These are phyloP conservation scores for Xylariaceae sp. DNA, from an alignment of 2,329 filamentous ascomycete genomes.

Conservation along the genomic window DNA sequence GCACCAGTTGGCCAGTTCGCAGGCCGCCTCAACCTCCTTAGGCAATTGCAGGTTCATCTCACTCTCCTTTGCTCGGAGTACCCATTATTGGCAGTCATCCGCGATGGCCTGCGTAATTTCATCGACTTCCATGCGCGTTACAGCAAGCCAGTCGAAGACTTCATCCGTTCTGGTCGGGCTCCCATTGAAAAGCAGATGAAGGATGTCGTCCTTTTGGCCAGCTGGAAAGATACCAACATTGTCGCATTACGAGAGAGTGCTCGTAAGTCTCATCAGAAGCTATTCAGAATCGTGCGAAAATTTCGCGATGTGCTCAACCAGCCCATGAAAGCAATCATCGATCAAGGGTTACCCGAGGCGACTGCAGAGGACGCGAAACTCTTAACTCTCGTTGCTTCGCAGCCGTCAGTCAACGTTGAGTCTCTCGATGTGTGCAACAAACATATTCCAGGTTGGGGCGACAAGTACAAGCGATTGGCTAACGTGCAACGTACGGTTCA, in stretches of 20 bases:
- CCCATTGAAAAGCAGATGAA: conserved; percentile 87
- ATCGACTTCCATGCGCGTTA: conserved; percentile 70
- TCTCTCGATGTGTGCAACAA: conserved; percentile 33
- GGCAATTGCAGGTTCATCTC: conserved; percentile 60
- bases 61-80: conserved; percentile 55
- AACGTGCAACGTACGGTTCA: conserved; percentile 64
- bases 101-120: conserved; percentile 68
- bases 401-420: conserved; percentile 33
- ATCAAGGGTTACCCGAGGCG: conserved; percentile 54
- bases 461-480: conserved; percentile 59
- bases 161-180: conserved; percentile 61
- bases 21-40: conserved; percentile 65
- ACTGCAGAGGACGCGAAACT: conserved; percentile 16
- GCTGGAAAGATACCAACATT: conserved; percentile 98
- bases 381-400: conserved; percentile 20
- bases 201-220: conserved; percentile 86
- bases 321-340: conserved; percentile 62
- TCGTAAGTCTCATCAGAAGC: conserved; percentile 80
- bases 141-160: conserved; percentile 57
- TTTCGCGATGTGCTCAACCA: conserved; percentile 76
- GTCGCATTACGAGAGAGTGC: conserved; percentile 83
- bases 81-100: conserved; percentile 52
- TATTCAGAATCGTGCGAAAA: conserved; percentile 87
- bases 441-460: conserved; percentile 36
- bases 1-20: conserved; percentile 78